Percentiles rank a stretch among this genome's conserved stretches.
Evolutionary conservation across 2,329 filamentous ascomycete species (phyloP).

Genomic region (Ophiostoma ulmi): DNA sequence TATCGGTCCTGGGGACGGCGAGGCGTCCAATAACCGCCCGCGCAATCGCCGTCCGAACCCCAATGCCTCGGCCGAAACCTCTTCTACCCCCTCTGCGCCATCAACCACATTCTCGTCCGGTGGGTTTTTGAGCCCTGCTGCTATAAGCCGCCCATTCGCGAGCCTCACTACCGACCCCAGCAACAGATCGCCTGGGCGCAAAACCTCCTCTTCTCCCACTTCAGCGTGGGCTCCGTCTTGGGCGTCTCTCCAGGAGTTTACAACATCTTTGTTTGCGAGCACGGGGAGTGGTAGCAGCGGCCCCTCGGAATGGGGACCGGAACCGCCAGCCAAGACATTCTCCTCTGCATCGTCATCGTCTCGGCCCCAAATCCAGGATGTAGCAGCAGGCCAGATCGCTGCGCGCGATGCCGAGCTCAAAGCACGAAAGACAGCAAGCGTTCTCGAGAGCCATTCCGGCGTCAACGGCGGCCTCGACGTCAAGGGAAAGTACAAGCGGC

Average conservation of each 20-base stretch:
- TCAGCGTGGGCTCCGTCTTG: slow-evolving; percentile 49
- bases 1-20: slow-evolving; percentile 40
- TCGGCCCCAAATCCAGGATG: slow-evolving; percentile 42
- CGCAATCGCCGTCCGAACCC: slow-evolving; percentile 45
- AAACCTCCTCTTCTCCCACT: slow-evolving; percentile 29
- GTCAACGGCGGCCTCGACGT: slow-evolving; percentile 55
- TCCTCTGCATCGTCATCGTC: not conserved
- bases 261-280: slow-evolving; percentile 40
- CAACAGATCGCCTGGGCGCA: slow-evolving; percentile 8
- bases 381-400: slow-evolving; percentile 47
- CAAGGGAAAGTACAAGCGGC: slow-evolving; percentile 55
- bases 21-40: slow-evolving; percentile 41
- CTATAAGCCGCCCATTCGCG: slow-evolving; percentile 10
- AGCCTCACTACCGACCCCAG: slow-evolving; percentile 11
- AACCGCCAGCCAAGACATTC: slow-evolving; percentile 37
- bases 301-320: slow-evolving; percentile 46
- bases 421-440: slow-evolving; percentile 53
- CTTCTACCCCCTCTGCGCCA: slow-evolving; percentile 28
- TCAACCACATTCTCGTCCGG: slow-evolving; percentile 30
- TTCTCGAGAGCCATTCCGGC: slow-evolving; percentile 57
- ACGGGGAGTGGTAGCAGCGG: slow-evolving; percentile 29
- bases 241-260: slow-evolving; percentile 52
- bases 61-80: slow-evolving; percentile 26
- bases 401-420: slow-evolving; percentile 52
- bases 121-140: slow-evolving; percentile 18